Conservation (phyloP, 805 yeast genomes). For the Lipomyces mesembrius region DNA sequence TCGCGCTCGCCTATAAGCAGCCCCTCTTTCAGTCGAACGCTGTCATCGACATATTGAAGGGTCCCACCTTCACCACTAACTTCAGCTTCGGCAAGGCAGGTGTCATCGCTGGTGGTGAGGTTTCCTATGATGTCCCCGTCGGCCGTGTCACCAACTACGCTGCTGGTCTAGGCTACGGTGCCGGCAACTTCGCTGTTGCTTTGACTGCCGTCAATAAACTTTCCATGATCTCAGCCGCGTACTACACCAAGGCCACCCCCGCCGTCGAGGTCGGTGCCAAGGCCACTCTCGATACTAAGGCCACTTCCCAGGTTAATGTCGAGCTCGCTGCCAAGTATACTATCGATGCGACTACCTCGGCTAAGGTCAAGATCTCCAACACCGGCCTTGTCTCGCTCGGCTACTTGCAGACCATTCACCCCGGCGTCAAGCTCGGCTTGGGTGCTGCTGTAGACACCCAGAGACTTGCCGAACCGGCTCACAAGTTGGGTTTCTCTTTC, state of each 20-base stretch:
- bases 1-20: slow-evolving; percentile 89
- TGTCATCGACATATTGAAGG: slow-evolving; percentile 92
- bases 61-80: slow-evolving; percentile 95
- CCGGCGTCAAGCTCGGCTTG: slow-evolving; percentile 94
- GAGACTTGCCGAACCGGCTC: slow-evolving; percentile 94
- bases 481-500: slow-evolving; percentile 95
- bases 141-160: slow-evolving; percentile 95
- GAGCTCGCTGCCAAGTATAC: slow-evolving; percentile 96
- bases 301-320: slow-evolving; percentile 79
- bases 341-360: slow-evolving; percentile 84
- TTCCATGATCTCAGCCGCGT: slow-evolving; percentile 89
- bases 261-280: slow-evolving; percentile 96
- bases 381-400: slow-evolving; percentile 92
- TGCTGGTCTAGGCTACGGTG: slow-evolving; percentile 90
- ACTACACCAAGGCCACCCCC: slow-evolving; percentile 94
- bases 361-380: slow-evolving; percentile 96
- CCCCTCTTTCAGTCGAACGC: slow-evolving; percentile 93
- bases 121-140: slow-evolving; percentile 91
- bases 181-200: slow-evolving; percentile 83
- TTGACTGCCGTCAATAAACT: slow-evolving; percentile 84
- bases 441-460: slow-evolving; percentile 97
- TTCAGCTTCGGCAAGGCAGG: slow-evolving; percentile 94
- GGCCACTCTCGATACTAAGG: slow-evolving; percentile 90
- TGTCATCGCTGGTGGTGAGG: slow-evolving; percentile 94
- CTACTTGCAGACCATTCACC: slow-evolving; percentile 92